Base-by-base conservation (phyloP, 2,329 filamentous ascomycete species). In the Microdochium bolleyi region DNA sequence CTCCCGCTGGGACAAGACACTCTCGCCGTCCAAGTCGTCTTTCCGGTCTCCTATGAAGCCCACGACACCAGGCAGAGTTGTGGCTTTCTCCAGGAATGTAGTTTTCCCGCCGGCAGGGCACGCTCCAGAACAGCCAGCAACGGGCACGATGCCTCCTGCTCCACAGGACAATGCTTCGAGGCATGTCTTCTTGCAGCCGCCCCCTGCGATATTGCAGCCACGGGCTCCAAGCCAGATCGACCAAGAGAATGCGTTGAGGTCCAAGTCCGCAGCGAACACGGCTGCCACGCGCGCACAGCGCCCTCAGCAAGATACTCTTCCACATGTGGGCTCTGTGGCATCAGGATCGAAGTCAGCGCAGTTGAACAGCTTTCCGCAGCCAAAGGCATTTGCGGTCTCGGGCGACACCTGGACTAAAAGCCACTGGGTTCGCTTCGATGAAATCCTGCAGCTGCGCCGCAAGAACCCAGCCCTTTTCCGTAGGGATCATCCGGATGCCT, bases 21-120 rank as follows among this genome's bases (percentile, higher is more conserved):
- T 74, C 3, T 83, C 79, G 1, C 80, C 80, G 0, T 70, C 65
- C 9, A 84, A 83, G 60, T 83, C 80, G 1, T 78, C 73, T 57
- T 65, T 84, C 24, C 74, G 80, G 19, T 81, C 80, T 3, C 78
- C 79, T 0, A 61, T 80, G 19, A 84, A 83, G 59, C 74, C 77
- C 3, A 80, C 74, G 55, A 82, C 78, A 2, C 78, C 78, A 1
- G 80, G 80, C 3, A 74, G 78, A 0, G 76, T 83, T 1, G 80
- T 84, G 14, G 78, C 80, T 53, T 83, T 83, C 57, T 76, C 75
- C 0, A 76, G 73, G 63, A 77, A 70, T 61, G 73, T 74, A 1
- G 63, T 76, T 7, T 76, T 75, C 3, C 75, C 76, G 1, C 58
- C 70, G 1, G 69, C 72, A 10, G 9, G 13, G 10, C 19, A 7